Conservation (phyloP, 441 rosid genomes). For the Daphne laureola region DNA sequence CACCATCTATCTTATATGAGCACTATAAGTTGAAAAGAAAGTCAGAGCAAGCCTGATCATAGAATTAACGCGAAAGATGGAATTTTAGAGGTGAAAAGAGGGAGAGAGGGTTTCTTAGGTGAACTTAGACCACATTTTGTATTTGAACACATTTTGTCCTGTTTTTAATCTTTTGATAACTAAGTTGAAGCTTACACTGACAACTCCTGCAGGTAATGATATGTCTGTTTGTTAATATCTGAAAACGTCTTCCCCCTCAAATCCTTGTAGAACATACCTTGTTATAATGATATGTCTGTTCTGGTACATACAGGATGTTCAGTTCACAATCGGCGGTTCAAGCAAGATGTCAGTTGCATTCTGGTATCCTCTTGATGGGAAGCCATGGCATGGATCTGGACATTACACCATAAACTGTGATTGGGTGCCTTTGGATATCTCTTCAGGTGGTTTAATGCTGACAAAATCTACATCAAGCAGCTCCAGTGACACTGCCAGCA, state of each 20-base stretch:
- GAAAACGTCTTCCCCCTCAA: not conserved
- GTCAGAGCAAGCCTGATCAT: no score
- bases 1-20: no score
- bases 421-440: constrained; percentile 66
- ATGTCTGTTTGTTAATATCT: not conserved
- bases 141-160: not conserved
- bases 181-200: not conserved
- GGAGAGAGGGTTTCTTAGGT: no score
- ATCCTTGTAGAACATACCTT: constrained; percentile 19
- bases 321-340: constrained; percentile 61
- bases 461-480: constrained; percentile 26
- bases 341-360: constrained; percentile 83
- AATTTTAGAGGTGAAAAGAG: no score
- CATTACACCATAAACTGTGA: constrained; percentile 77
- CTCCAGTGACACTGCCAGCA: constrained; percentile 41
- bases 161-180: constrained; percentile 4
- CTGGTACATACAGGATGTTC: constrained; percentile 56
- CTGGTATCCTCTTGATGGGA: constrained; percentile 85
- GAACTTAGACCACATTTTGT: no score
- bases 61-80: no score
- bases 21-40: no score
- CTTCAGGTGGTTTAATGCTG: constrained; percentile 31
- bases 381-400: constrained; percentile 80
- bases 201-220: not conserved
- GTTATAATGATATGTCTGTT: not conserved